A percentile compares a stretch with the other conserved stretches of the same genome.
Conservation (phyloP, 257 asterid genomes). For the Ilex asprella region DNA sequence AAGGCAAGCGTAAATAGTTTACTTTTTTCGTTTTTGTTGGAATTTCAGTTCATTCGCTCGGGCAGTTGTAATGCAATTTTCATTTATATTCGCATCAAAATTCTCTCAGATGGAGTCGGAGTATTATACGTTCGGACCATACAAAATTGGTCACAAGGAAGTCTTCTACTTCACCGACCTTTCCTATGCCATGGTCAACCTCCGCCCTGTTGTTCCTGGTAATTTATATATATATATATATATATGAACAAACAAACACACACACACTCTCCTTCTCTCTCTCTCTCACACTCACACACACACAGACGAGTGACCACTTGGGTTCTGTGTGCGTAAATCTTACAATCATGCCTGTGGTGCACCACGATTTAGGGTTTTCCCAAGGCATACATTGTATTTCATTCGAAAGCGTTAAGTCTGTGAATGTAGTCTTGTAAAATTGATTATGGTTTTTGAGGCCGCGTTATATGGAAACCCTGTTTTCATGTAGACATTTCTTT, state of each 20-base stretch:
- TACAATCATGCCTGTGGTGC: not conserved
- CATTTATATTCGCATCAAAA: not conserved
- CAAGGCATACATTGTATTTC: not conserved
- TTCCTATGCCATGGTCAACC: constrained; percentile 80
- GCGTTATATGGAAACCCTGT: too few relatives aligned
- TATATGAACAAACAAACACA: too few relatives aligned
- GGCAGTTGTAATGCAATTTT: not conserved
- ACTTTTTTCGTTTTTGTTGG: not conserved
- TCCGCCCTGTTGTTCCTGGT: constrained; percentile 89
- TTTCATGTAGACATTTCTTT: too few relatives aligned
- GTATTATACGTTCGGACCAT: constrained; percentile 58
- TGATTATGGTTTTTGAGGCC: too few relatives aligned
- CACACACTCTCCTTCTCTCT: too few relatives aligned
- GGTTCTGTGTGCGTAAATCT: not conserved
- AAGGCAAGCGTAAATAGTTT: constrained; percentile 15
- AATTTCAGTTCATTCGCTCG: not conserved
- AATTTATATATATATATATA: constrained; percentile 2
- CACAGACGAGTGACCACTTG: not conserved
- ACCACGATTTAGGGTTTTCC: not conserved
- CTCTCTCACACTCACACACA: too few relatives aligned
- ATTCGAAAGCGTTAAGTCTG: not conserved
- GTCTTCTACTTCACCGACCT: constrained; percentile 64
- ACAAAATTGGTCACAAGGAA: constrained; percentile 54
- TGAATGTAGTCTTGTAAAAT: too few relatives aligned
- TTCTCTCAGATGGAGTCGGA: constrained; percentile 49